A percentile compares a stretch with the other conserved stretches of the same genome.
Conservation (phyloP, 2,329 filamentous ascomycete genomes). For the Penicillium janthinellum region DNA sequence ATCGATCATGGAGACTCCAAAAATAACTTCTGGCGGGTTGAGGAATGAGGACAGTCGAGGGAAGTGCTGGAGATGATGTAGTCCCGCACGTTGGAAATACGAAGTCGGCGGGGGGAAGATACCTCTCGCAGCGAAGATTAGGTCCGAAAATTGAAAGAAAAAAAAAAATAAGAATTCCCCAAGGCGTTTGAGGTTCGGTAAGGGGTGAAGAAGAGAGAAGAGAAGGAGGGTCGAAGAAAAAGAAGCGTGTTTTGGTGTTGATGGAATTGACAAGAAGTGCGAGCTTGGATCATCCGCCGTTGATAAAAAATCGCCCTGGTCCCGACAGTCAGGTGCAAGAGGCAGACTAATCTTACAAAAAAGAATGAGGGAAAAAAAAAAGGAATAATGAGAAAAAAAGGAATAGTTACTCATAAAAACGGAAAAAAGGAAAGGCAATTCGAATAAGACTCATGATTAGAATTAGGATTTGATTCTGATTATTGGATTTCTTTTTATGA, state of each 20-base stretch:
- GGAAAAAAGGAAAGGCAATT: neutral
- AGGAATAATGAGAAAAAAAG: neutral
- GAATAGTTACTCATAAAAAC: neutral
- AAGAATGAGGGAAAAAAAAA: neutral
- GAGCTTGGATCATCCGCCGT: slow-evolving; percentile 3
- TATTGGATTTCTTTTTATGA: neutral
- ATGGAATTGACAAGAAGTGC: neutral
- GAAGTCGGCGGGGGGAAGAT: slow-evolving; percentile 11
- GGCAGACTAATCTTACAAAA: slow-evolving; percentile 9
- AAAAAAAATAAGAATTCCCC: neutral
- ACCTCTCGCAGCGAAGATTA: slow-evolving; percentile 6
- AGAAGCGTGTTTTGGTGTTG: neutral
- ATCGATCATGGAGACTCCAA: slow-evolving; percentile 9
- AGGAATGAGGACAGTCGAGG: slow-evolving; percentile 9
- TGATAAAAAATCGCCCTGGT: slow-evolving; percentile 1
- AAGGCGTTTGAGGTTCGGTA: neutral
- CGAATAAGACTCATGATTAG: neutral
- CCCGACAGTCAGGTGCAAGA: slow-evolving; percentile 11
- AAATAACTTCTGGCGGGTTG: slow-evolving; percentile 11
- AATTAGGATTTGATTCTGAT: neutral
- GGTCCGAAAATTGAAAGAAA: neutral
- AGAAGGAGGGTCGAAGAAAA: slow-evolving; percentile 1
- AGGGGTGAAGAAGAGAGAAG: slow-evolving; percentile 5
- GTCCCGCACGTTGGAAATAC: slow-evolving; percentile 25
- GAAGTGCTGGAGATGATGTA: neutral